Conservation (phyloP, 208 protist species). For the Acanthamoeba sp. region DNA sequence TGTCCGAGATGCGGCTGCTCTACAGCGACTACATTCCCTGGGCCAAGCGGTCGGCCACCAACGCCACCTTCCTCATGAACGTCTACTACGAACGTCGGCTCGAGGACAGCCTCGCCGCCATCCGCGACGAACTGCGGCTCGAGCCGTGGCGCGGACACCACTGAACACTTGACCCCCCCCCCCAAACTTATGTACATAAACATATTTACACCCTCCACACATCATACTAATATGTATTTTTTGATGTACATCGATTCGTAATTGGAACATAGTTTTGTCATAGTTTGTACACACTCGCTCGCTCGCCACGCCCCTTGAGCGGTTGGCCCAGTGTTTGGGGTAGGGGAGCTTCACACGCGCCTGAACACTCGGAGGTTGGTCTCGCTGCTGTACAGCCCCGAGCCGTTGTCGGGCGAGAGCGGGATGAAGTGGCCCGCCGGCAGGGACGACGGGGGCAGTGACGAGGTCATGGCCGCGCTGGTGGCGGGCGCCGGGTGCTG, state of each 20-base stretch:
- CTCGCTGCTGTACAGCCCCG: background rate
- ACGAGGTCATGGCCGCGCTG: background rate
- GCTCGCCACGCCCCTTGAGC: no score
- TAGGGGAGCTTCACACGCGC: background rate
- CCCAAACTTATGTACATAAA: no score
- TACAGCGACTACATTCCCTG: slow-evolving; percentile 79
- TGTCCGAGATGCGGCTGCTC: slow-evolving; percentile 38
- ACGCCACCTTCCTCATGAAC: slow-evolving; percentile 79
- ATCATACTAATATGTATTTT: no score
- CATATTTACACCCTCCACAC: no score
- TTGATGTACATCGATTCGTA: no score
- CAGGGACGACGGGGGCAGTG: background rate
- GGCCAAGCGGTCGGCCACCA: slow-evolving; percentile 54
- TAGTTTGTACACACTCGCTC: no score
- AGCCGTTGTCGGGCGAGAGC: background rate
- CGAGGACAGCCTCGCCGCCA: slow-evolving; percentile 34
- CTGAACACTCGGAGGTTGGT: background rate
- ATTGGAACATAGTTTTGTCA: no score
- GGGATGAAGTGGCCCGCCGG: background rate
- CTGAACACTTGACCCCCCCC: no score
- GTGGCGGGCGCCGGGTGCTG: background rate
- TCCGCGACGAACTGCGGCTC: slow-evolving; percentile 72
- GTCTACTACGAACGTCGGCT: slow-evolving; percentile 78
- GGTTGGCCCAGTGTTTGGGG: no score
- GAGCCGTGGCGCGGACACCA: slow-evolving; percentile 52